phyloP scores from a whole-genome alignment of 2,329 filamentous ascomycete genomes.

The Sordariomycetes sp. region DNA sequence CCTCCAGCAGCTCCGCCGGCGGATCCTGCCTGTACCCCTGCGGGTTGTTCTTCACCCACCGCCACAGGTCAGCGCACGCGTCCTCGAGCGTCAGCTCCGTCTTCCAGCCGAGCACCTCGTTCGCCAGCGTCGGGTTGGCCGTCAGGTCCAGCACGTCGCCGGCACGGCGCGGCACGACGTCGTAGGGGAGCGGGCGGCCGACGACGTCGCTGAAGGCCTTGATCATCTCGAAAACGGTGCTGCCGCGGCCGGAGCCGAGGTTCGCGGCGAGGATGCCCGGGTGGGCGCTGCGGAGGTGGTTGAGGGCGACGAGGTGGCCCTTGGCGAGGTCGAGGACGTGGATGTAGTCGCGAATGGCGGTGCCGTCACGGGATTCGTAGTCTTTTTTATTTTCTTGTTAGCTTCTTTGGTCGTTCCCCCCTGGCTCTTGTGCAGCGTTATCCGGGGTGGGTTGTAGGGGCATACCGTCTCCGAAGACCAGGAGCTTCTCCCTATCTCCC shows the following conservation, averaged over 20 bases:
- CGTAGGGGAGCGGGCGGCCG: slow-evolving; percentile 75
- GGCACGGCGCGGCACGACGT: slow-evolving; percentile 70
- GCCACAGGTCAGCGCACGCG: slow-evolving; percentile 89
- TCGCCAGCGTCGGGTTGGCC: slow-evolving; percentile 78
- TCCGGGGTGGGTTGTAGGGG: slow-evolving; percentile 5
- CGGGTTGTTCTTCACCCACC: slow-evolving; percentile 95
- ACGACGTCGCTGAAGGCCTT: slow-evolving; percentile 85
- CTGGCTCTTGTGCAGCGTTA: neutral
- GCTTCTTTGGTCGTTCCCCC: neutral
- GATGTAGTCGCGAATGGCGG: slow-evolving; percentile 95
- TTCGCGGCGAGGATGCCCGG: slow-evolving; percentile 96
- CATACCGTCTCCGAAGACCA: slow-evolving; percentile 88
- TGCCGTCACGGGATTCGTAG: slow-evolving; percentile 83
- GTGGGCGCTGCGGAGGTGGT: slow-evolving; percentile 73
- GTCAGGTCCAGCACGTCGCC: slow-evolving; percentile 94
- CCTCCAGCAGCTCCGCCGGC: slow-evolving; percentile 69
- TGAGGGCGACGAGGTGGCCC: slow-evolving; percentile 80
- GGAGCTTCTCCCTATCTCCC: slow-evolving; percentile 84
- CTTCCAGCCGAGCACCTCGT: slow-evolving; percentile 85
- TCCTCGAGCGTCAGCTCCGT: slow-evolving; percentile 84
- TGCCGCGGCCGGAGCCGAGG: slow-evolving; percentile 85
- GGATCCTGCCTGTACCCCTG: slow-evolving; percentile 88
- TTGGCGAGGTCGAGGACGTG: slow-evolving; percentile 84
- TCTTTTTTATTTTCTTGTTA: slow-evolving; percentile 39
- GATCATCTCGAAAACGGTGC: slow-evolving; percentile 96